phyloP scores from a whole-genome alignment of 441 rosid genomes.

The Biscutella auriculata region DNA sequence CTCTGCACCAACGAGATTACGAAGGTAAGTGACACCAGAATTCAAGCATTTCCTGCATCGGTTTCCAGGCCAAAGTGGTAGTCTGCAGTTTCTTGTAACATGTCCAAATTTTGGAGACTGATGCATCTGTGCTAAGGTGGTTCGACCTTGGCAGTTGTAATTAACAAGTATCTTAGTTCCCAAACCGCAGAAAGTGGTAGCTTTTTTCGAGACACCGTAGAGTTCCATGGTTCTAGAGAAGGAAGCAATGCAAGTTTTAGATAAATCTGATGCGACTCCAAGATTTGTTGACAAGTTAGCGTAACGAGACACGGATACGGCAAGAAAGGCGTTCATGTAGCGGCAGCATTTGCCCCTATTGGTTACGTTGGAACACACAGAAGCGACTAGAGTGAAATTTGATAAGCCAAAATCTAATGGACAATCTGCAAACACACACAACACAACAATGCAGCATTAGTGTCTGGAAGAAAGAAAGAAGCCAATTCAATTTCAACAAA shows the following conservation, averaged over 20 bases:
- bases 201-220: conserved; percentile 72
- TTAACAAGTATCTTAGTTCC: conserved; percentile 74
- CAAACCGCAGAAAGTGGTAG: conserved; percentile 65
- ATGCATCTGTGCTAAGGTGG: conserved; percentile 66
- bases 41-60: conserved; percentile 67
- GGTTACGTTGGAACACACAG: conserved; percentile 48
- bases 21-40: conserved; percentile 64
- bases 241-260: conserved; percentile 44
- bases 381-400: conserved; percentile 66
- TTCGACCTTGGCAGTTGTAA: conserved; percentile 61
- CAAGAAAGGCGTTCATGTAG: conserved; percentile 74
- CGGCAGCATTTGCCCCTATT: conserved; percentile 86
- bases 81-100: conserved; percentile 50
- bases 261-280: conserved; percentile 48
- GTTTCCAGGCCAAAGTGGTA: conserved; percentile 40
- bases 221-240: conserved; percentile 60
- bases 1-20: conserved; percentile 41
- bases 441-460: conserved; percentile 4
- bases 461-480: not conserved
- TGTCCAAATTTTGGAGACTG: conserved; percentile 51
- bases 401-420: conserved; percentile 69
- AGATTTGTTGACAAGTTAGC: conserved; percentile 64
- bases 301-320: conserved; percentile 61
- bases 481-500: not conserved
- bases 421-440: conserved; percentile 45